Evolutionary conservation across 2,329 filamentous ascomycete species (phyloP), one percentile per base, ranked within the genome.

Genomic region (Paraphaeosphaeria sporulosa): DNA sequence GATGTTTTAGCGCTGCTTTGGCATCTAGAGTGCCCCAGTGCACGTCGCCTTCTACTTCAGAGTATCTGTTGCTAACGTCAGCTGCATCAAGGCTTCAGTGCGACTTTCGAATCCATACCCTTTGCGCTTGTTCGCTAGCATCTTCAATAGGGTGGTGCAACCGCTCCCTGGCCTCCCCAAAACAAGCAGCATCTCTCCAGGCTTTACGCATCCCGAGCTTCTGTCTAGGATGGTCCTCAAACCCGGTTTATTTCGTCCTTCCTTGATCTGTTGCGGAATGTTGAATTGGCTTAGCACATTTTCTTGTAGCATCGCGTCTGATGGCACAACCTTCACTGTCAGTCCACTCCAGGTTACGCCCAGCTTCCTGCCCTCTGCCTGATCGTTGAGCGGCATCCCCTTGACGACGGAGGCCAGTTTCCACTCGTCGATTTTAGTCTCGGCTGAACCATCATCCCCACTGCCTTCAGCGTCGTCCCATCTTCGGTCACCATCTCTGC

Each of bases 161-260:
- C 87, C 87, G 7, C 83, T 85, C 0, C 80, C 83, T 2, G 79
- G 79, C 36, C 76, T 66, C 7, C 78, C 79, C 19, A 80, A 70
- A 3, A 80, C 78, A 48, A 79, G 70, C 13, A 80, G 63, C 52
- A 80, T 66, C 66, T 80, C 79, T 5, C 83, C 82, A 0, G 89
- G 88, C 72, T 88, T 88, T 52, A 91, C 86, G 17, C 52, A 55
- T n/a, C 48, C 48, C 17, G 65, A 87, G 90, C n/a, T 89, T 89
- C 75, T n/a, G 87, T 89, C 82, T n/a, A 68, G 15, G 23, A 68
- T 66, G 10, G 63, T 64, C 48, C 55, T 59, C 43, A 65, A 23
- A 7, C 19, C 40, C n/a, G 57, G 50, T 34, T 60, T 60, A 12
- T 62, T 60, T 54, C 64, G 59, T 36, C 50, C 48, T 34, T 66